These are phyloP conservation scores for Aspergillus sp. DNA, from an alignment of 2,329 filamentous ascomycete genomes.

Conservation along the genomic window DNA sequence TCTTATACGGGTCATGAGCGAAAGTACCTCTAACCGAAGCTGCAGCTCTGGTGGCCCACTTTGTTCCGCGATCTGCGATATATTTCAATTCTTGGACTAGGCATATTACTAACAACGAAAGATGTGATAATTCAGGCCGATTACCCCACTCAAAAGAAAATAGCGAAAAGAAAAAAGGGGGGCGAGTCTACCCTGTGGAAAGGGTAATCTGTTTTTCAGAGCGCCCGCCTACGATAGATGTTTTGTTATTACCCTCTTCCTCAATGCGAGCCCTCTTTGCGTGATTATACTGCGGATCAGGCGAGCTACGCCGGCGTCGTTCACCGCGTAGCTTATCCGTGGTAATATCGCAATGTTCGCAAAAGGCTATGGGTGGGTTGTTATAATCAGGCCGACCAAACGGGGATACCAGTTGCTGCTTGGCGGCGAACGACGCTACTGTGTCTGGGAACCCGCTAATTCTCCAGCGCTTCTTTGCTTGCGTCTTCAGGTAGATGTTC, in stretches of 20 bases:
- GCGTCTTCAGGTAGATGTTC: slow-evolving; percentile 17
- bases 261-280: slow-evolving; percentile 6
- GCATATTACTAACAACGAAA: too few relatives aligned
- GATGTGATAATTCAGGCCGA: too few relatives aligned
- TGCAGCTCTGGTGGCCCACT: too few relatives aligned
- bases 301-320: slow-evolving; percentile 5
- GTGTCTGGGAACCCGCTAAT: slow-evolving; percentile 19
- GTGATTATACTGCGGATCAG: not conserved
- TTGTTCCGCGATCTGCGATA: too few relatives aligned
- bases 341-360: slow-evolving; percentile 9
- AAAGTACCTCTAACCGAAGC: too few relatives aligned
- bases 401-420: slow-evolving; percentile 11
- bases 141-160: too few relatives aligned
- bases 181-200: too few relatives aligned
- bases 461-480: slow-evolving; percentile 16
- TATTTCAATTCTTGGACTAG: too few relatives aligned
- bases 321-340: not conserved
- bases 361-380: slow-evolving; percentile 2
- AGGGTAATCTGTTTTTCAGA: too few relatives aligned
- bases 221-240: too few relatives aligned
- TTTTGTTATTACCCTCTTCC: not conserved
- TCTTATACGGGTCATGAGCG: too few relatives aligned
- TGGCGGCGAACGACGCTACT: slow-evolving; percentile 9
- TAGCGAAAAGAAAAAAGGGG: too few relatives aligned
- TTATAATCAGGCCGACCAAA: slow-evolving; percentile 16